Evolutionary conservation across 768 basidiomycete species (phyloP).

Genomic region (Imleria badia): DNA sequence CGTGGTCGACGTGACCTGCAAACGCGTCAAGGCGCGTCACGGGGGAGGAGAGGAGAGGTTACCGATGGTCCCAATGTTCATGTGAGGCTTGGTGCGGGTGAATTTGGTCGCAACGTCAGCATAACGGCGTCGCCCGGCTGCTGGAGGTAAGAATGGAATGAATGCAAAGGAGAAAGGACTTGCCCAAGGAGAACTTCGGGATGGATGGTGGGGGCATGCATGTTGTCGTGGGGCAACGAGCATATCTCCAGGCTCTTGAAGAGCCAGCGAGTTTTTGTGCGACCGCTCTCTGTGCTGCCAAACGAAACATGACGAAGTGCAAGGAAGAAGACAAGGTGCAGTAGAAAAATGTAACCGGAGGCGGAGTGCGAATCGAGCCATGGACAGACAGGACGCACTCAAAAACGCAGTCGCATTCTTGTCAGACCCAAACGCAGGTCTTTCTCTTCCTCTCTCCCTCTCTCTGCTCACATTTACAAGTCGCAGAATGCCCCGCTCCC

Average conservation of each 20-base stretch:
- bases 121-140: slow-evolving; percentile 53
- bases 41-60: neutral
- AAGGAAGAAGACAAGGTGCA: neutral
- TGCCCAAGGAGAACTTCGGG: slow-evolving; percentile 11
- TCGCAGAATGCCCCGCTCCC: slow-evolving; percentile 74
- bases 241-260: slow-evolving; percentile 1
- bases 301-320: slow-evolving; percentile 29
- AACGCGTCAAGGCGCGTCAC: slow-evolving; percentile 21
- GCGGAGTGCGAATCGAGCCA: slow-evolving; percentile 31
- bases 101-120: slow-evolving; percentile 64
- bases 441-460: neutral
- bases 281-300: slow-evolving; percentile 24
- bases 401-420: slow-evolving; percentile 84
- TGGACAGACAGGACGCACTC: slow-evolving; percentile 72
- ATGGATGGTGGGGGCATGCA: slow-evolving; percentile 5
- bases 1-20: slow-evolving; percentile 90
- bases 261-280: neutral
- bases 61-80: slow-evolving; percentile 97
- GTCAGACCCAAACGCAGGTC: slow-evolving; percentile 72
- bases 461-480: slow-evolving; percentile 39
- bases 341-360: slow-evolving; percentile 1
- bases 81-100: slow-evolving; percentile 79
- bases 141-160: neutral
- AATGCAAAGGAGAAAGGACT: neutral
- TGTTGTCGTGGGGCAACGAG: slow-evolving; percentile 18